A percentile compares a stretch with the other conserved stretches of the same genome.
These are phyloP conservation scores for Xylariaceae sp. DNA, from an alignment of 2,329 filamentous ascomycete genomes.

Conservation along the genomic window DNA sequence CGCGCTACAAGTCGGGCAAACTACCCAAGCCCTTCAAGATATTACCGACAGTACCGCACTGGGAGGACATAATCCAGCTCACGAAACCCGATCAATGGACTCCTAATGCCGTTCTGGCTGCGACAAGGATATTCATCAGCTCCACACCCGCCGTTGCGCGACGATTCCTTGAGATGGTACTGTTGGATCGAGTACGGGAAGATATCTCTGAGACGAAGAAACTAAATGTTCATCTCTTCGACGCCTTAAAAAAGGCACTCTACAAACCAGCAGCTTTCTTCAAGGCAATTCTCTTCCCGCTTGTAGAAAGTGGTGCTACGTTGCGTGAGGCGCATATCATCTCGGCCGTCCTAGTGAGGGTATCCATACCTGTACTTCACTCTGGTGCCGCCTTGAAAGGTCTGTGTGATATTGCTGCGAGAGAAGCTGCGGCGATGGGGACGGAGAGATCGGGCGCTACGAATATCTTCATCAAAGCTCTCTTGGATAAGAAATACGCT, in stretches of 20 bases:
- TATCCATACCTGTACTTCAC: constrained; percentile 86
- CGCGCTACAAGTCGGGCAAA: constrained; percentile 92
- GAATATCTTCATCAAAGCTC: constrained; percentile 89
- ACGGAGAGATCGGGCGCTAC: constrained; percentile 86
- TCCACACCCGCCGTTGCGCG: constrained; percentile 76
- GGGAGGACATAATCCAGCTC: constrained; percentile 81
- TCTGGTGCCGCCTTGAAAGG: constrained; percentile 88
- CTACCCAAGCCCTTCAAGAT: constrained; percentile 98
- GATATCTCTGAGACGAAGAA: constrained; percentile 91
- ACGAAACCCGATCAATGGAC: constrained; percentile 74
- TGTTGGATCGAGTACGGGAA: constrained; percentile 86
- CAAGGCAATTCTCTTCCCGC: constrained; percentile 90
- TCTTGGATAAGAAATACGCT: constrained; percentile 96
- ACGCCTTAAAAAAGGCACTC: constrained; percentile 72
- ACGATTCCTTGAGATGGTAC: constrained; percentile 78
- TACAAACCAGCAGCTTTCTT: constrained; percentile 70
- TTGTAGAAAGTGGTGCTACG: constrained; percentile 78
- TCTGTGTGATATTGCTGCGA: constrained; percentile 88
- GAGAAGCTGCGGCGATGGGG: constrained; percentile 67
- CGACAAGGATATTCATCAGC: constrained; percentile 88
- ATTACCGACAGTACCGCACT: constrained; percentile 84
- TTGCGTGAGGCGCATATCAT: constrained; percentile 90
- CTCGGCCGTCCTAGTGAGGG: constrained; percentile 75
- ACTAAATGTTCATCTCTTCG: constrained; percentile 92
- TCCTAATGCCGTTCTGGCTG: constrained; percentile 78